Percentiles rank a stretch among this genome's conserved stretches.
phyloP scores from a whole-genome alignment of 2,329 filamentous ascomycete genomes.

The Tolypocladium tundrense region DNA sequence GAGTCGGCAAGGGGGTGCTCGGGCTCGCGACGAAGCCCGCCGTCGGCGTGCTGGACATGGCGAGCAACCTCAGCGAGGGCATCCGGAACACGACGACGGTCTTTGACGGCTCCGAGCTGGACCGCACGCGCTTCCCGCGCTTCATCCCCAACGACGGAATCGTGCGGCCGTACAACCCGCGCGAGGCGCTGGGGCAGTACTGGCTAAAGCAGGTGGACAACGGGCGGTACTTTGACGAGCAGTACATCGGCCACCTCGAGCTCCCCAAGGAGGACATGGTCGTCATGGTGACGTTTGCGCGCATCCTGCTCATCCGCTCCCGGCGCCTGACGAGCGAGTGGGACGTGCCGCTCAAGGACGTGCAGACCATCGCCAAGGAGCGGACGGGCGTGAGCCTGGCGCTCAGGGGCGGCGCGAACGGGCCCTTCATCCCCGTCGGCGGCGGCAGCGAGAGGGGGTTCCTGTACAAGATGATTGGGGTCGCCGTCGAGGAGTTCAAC shows the following conservation, averaged over 20 bases:
- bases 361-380: constrained; percentile 96
- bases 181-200: constrained; percentile 91
- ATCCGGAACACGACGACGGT: constrained; percentile 98
- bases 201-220: constrained; percentile 99
- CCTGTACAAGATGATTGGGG: constrained; percentile 53
- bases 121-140: constrained; percentile 84
- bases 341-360: constrained; percentile 91
- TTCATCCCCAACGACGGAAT: constrained; percentile 91
- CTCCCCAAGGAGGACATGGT: constrained; percentile 81
- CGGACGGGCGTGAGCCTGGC: constrained; percentile 84
- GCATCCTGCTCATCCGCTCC: constrained; percentile 83
- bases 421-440: constrained; percentile 88
- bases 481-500: constrained; percentile 60
- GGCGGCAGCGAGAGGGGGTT: constrained; percentile 65
- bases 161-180: constrained; percentile 86
- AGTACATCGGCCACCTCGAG: constrained; percentile 94
- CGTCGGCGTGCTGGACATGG: constrained; percentile 92
- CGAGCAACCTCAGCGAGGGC: constrained; percentile 92
- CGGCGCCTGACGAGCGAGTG: constrained; percentile 82
- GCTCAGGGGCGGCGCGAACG: constrained; percentile 81
- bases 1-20: constrained; percentile 87
- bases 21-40: constrained; percentile 95
- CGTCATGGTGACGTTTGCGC: constrained; percentile 76
- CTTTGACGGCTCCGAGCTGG: constrained; percentile 88
- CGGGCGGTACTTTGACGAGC: constrained; percentile 93